These are phyloP conservation scores for Exophiala bonariae DNA, from an alignment of 2,329 filamentous ascomycete species.

Conservation along the genomic window DNA sequence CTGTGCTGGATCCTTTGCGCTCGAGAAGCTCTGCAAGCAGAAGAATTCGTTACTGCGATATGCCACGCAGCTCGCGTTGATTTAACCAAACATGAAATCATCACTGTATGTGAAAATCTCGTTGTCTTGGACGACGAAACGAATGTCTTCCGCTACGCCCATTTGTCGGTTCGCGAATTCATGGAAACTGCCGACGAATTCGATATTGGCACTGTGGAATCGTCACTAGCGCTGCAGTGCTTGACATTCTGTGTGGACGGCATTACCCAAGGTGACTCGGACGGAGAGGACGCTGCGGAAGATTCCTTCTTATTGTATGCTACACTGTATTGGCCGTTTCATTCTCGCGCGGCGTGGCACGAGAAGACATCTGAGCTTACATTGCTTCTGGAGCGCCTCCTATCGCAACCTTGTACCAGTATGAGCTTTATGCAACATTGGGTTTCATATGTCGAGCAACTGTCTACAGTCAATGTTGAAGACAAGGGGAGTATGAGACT, in stretches of 20 bases:
- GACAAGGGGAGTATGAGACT: no score
- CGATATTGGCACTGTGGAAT: not conserved
- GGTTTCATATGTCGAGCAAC: no score
- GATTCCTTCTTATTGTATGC: not conserved
- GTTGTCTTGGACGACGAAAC: constrained; percentile 29
- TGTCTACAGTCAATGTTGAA: no score
- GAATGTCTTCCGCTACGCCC: constrained; percentile 32
- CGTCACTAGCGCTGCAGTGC: not conserved
- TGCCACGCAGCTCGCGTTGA: no score
- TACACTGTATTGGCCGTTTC: not conserved
- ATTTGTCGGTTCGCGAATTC: constrained; percentile 35
- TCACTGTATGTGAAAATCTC: constrained; percentile 32
- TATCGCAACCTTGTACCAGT: no score
- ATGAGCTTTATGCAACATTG: no score
- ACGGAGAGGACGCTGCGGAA: not conserved
- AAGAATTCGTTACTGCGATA: constrained; percentile 24
- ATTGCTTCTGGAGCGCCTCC: no score
- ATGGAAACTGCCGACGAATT: constrained; percentile 26
- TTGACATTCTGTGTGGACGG: not conserved
- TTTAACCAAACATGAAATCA: constrained; percentile 23
- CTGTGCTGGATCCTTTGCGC: constrained; percentile 29
- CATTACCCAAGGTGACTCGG: not conserved
- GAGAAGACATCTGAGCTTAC: no score
- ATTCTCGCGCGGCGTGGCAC: no score
- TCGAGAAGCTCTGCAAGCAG: constrained; percentile 11